Conservation (phyloP, 1,139 yeast species). For the Magnusiomyces tetraspermus region DNA sequence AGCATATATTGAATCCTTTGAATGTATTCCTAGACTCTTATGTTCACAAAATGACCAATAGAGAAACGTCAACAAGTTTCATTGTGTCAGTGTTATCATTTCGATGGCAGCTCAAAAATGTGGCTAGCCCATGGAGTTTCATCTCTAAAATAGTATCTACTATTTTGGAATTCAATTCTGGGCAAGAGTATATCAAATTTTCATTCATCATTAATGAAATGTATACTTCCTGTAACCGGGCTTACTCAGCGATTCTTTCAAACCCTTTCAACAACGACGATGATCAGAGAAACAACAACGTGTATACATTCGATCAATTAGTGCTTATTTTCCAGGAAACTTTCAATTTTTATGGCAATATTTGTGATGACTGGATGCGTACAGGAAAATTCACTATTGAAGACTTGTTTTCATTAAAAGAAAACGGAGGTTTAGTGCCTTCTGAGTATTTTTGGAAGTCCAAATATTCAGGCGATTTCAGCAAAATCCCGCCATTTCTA, state of each 20-base stretch:
- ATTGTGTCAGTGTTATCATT: neutral
- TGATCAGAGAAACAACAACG: neutral
- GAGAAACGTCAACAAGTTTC: neutral
- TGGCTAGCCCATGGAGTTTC: neutral
- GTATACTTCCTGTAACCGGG: neutral
- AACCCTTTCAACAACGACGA: neutral
- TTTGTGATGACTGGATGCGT: constrained; percentile 4
- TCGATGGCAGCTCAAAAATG: neutral
- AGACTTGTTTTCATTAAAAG: neutral
- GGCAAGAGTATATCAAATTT: neutral
- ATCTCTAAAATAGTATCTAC: neutral
- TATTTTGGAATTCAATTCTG: neutral
- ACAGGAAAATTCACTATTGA: neutral
- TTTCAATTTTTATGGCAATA: neutral
- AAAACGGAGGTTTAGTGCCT: neutral
- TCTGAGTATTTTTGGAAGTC: constrained; percentile 2
- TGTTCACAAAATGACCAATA: neutral
- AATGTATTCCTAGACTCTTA: neutral
- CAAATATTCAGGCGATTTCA: neutral
- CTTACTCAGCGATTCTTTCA: neutral
- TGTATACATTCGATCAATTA: neutral
- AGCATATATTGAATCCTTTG: neutral
- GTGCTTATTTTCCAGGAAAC: constrained; percentile 1
- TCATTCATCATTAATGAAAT: constrained; percentile 1
- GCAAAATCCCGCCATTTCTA: neutral